Conservation (phyloP, 1,139 yeast species). For the Oligophagozyma castellii region DNA sequence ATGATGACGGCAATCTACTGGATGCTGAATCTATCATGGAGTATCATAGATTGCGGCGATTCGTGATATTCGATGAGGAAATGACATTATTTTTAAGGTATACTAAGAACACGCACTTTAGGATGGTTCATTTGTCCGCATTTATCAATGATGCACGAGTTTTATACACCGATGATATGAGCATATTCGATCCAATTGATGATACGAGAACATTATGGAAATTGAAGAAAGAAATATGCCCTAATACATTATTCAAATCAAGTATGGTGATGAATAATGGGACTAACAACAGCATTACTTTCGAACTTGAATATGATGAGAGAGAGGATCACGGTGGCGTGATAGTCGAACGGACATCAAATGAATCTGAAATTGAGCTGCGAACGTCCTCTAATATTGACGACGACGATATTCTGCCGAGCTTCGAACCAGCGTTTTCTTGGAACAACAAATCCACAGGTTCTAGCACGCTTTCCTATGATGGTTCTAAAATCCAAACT, state of each 20-base stretch:
- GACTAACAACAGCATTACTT: conserved; percentile 15
- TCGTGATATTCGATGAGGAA: conserved; percentile 22
- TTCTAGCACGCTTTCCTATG: neutral
- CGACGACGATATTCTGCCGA: conserved; percentile 9
- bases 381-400: neutral
- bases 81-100: conserved; percentile 7
- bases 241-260: conserved; percentile 15
- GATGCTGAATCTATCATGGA: conserved; percentile 4
- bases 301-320: conserved; percentile 8
- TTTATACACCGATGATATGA: conserved; percentile 6
- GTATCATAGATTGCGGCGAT: conserved; percentile 13
- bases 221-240: conserved; percentile 10
- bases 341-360: too few species aligned
- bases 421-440: conserved; percentile 15
- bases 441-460: conserved; percentile 4
- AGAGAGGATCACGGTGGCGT: too few species aligned
- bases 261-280: conserved; percentile 24
- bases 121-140: neutral
- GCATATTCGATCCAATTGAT: conserved; percentile 3
- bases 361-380: neutral
- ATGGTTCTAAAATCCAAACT: neutral
- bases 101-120: too few species aligned
- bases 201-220: conserved; percentile 6
- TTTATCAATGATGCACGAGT: conserved; percentile 18
- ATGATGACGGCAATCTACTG: conserved; percentile 2